These are phyloP conservation scores for Torulaspora quercuum DNA, from an alignment of 805 yeast species.

Conservation along the genomic window DNA sequence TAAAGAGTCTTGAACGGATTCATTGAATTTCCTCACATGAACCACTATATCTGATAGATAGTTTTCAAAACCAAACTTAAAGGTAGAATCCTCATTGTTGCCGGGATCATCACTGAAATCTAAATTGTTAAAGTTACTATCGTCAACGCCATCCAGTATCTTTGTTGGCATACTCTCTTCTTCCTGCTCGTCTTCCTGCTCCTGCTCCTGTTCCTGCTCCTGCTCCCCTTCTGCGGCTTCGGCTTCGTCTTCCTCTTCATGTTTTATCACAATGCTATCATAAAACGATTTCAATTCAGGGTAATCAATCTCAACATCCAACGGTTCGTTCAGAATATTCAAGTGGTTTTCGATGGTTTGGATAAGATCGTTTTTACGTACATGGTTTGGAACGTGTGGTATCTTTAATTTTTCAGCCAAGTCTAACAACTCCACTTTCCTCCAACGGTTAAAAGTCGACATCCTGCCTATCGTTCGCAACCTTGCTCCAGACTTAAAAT, in stretches of 20 bases:
- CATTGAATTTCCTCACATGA: conserved; percentile 20
- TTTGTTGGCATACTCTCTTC: conserved; percentile 6
- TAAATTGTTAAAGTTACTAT: conserved; percentile 9
- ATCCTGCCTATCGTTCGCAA: conserved; percentile 1
- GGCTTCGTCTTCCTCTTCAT: conserved; percentile 7
- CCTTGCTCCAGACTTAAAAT: too few relatives aligned
- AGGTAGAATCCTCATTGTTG: conserved; percentile 13
- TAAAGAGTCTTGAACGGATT: conserved; percentile 27
- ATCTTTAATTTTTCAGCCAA: conserved; percentile 27
- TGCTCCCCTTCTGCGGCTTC: conserved; percentile 8
- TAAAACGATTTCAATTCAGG: conserved; percentile 31
- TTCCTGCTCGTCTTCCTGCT: conserved; percentile 10
- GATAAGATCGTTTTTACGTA: conserved; percentile 23
- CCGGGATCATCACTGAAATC: conserved; percentile 9
- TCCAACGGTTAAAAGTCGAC: conserved; percentile 26
- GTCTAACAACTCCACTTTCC: conserved; percentile 30
- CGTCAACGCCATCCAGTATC: conserved; percentile 1
- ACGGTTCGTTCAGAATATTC: conserved; percentile 18
- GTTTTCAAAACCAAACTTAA: conserved; percentile 26
- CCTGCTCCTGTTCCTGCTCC: conserved; percentile 4
- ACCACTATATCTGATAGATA: conserved; percentile 23
- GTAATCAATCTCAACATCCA: conserved; percentile 26
- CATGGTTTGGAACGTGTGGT: conserved; percentile 16
- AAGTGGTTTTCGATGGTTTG: conserved; percentile 22
- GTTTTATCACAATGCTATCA: conserved; percentile 13